Percentiles rank a stretch among this genome's conserved stretches.
These are phyloP conservation scores for Selaginella moellendorffii DNA, from an alignment of 75 land plant species.

Conservation along the genomic window DNA sequence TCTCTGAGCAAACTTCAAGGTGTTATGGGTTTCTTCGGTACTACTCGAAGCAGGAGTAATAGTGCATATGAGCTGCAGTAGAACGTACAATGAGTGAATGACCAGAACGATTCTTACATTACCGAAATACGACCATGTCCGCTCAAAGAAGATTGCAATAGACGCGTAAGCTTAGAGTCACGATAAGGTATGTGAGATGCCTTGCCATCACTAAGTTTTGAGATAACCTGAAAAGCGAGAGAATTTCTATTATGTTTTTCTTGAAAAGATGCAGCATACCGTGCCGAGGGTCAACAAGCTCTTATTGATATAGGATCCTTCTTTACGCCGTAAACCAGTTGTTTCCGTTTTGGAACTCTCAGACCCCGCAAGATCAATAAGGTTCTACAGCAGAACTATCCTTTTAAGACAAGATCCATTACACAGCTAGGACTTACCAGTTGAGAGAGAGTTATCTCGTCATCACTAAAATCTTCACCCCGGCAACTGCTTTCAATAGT, in stretches of 20 bases:
- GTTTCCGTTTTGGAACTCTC: constrained; percentile 99
- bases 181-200: constrained; percentile 18
- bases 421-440: constrained; percentile 34
- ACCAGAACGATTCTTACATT: not conserved
- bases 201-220: constrained; percentile 15
- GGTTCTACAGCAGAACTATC: not conserved
- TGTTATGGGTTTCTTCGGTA: constrained; percentile 79
- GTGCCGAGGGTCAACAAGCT: constrained; percentile 8
- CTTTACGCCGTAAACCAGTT: constrained; percentile 91
- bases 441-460: constrained; percentile 77
- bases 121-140: constrained; percentile 19
- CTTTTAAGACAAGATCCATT: too few relatives aligned
- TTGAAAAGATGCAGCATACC: constrained; percentile 12
- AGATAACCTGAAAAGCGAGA: constrained; percentile 14
- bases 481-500: constrained; percentile 76
- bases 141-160: constrained; percentile 15
- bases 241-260: constrained; percentile 12
- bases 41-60: constrained; percentile 87
- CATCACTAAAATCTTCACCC: constrained; percentile 55
- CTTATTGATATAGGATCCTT: constrained; percentile 33
- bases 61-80: constrained; percentile 69
- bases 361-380: constrained; percentile 89
- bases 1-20: constrained; percentile 79
- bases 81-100: constrained; percentile 22
- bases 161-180: constrained; percentile 13